Percentiles rank a stretch among this genome's conserved stretches.
Evolutionary conservation across 2,329 filamentous ascomycete genomes (phyloP).

Genomic region (Dichotomopilus funicola): DNA sequence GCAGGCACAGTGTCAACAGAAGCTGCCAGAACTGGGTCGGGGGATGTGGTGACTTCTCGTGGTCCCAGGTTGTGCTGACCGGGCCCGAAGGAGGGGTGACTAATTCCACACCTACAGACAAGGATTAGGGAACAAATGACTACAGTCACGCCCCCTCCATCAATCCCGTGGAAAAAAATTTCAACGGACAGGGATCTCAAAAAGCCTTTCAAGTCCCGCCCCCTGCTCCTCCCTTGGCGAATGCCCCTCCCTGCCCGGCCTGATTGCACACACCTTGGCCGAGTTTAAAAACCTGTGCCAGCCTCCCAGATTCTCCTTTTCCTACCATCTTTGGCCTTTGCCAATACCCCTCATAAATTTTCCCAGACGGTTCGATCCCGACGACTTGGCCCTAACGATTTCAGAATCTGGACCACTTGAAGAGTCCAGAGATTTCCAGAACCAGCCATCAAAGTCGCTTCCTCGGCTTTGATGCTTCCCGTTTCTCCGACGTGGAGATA

Average conservation of each 20-base stretch:
- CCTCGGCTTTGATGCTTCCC: constrained; percentile 34
- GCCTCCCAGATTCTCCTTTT: constrained; percentile 20
- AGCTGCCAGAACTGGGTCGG: constrained; percentile 8
- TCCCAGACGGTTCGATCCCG: constrained; percentile 8
- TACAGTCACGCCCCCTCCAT: constrained; percentile 16
- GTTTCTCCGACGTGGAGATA: constrained; percentile 33
- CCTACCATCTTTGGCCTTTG: constrained; percentile 23
- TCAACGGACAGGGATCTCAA: constrained; percentile 10
- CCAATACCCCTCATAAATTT: constrained; percentile 17
- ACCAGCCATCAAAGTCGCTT: constrained; percentile 31
- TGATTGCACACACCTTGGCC: constrained; percentile 16
- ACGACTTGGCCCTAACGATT: constrained; percentile 13
- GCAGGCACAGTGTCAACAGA: constrained; percentile 16
- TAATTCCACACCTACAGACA: constrained; percentile 10
- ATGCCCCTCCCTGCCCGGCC: neutral
- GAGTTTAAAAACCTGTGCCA: constrained; percentile 18
- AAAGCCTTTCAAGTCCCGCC: constrained; percentile 6
- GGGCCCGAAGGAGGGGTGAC: constrained; percentile 6
- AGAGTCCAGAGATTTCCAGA: constrained; percentile 35
- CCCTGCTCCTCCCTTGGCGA: constrained; percentile 1
- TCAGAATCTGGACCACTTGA: constrained; percentile 30
- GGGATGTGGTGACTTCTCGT: constrained; percentile 13
- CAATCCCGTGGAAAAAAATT: constrained; percentile 13
- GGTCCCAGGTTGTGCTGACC: constrained; percentile 6
- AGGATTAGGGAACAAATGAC: neutral